phyloP scores from a whole-genome alignment of 2,329 filamentous ascomycete species.

The Scedosporium dehoogii region DNA sequence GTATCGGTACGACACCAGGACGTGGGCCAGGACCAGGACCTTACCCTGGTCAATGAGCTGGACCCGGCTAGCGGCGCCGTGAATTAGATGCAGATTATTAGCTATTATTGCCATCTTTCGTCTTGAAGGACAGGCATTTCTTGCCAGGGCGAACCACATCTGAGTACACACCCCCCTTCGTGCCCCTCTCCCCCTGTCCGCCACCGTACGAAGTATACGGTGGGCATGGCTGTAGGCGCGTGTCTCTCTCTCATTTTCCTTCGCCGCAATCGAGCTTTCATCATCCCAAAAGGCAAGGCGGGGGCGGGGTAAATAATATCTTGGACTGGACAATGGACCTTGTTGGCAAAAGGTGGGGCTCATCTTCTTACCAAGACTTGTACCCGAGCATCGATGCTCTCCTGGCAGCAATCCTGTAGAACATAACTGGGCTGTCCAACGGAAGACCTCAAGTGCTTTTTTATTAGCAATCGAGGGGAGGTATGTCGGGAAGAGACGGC shows the following conservation, averaged over 20 bases:
- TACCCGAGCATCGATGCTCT: too few species aligned
- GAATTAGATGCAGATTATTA: not conserved
- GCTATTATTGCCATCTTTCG: too few species aligned
- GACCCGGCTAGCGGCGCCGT: not conserved
- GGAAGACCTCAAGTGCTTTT: not conserved
- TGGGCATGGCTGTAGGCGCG: too few species aligned
- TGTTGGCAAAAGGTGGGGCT: not conserved
- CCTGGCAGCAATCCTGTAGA: not conserved
- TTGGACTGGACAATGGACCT: not conserved
- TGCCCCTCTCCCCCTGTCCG: too few species aligned
- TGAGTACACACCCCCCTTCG: too few species aligned
- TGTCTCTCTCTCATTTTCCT: too few species aligned
- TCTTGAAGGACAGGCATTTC: too few species aligned
- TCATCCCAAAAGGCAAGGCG: not conserved
- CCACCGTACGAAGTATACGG: too few species aligned
- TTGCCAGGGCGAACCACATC: too few species aligned
- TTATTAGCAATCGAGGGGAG: not conserved
- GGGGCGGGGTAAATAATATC: constrained; percentile 1
- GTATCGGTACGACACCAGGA: not conserved
- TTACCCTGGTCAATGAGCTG: not conserved
- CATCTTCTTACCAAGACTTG: not conserved
- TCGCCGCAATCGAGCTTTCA: not conserved
- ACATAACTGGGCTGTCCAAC: not conserved
- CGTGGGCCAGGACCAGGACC: not conserved
- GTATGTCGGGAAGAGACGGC: not conserved